These are phyloP conservation scores for Wickerhamiella occidentalis DNA, from an alignment of 805 yeast genomes.

Conservation along the genomic window DNA sequence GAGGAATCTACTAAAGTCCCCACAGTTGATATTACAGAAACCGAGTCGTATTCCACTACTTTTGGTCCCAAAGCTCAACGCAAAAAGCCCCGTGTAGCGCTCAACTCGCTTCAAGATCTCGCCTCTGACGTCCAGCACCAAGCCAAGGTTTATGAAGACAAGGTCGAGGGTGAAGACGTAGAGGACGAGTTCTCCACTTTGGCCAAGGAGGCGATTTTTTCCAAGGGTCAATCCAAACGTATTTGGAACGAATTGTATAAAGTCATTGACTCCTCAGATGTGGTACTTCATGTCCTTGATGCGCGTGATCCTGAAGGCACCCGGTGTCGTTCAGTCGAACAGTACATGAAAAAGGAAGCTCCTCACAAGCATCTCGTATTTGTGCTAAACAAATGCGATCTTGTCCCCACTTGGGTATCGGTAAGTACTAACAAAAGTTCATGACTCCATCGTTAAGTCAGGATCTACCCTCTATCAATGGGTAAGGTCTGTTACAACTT, in stretches of 20 bases:
- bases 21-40: conserved; percentile 63
- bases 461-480: conserved; percentile 33
- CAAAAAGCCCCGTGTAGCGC: conserved; percentile 73
- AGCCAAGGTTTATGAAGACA: conserved; percentile 55
- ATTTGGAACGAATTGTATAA: conserved; percentile 97
- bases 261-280: conserved; percentile 95
- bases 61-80: conserved; percentile 95
- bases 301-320: conserved; percentile 98
- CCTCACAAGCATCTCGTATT: conserved; percentile 93
- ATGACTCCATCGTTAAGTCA: conserved; percentile 58
- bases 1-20: conserved; percentile 76
- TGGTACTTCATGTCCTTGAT: conserved; percentile 88
- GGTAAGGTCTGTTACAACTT: conserved; percentile 89
- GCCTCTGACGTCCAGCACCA: conserved; percentile 49
- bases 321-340: conserved; percentile 85
- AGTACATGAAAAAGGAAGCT: conserved; percentile 83
- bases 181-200: conserved; percentile 73
- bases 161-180: conserved; percentile 42
- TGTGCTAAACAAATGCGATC: conserved; percentile 92
- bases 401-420: conserved; percentile 98
- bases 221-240: conserved; percentile 95
- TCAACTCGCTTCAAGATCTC: conserved; percentile 68
- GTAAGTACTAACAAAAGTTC: conserved; percentile 47
- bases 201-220: conserved; percentile 90
- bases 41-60: conserved; percentile 68